Evolutionary conservation across 2,329 filamentous ascomycete species (phyloP).

Genomic region (Neofusicoccum sp.): DNA sequence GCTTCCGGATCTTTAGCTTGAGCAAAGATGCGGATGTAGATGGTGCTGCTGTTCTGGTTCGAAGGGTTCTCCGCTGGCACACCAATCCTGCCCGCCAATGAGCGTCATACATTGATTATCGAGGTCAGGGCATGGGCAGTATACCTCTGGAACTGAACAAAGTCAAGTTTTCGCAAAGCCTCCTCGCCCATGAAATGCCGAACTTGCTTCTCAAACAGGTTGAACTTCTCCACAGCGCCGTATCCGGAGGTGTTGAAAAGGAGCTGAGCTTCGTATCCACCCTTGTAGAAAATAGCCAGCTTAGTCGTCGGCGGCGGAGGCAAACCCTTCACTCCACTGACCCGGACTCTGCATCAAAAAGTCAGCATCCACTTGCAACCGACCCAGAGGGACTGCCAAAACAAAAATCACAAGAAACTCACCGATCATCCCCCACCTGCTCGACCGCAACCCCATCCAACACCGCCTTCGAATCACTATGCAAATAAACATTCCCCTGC

Average conservation of each 20-base stretch:
- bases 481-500: conserved; percentile 49
- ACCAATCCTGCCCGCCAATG: neutral
- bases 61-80: conserved; percentile 32
- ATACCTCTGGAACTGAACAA: conserved; percentile 21
- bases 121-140: no score
- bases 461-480: conserved; percentile 49
- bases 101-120: no score
- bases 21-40: conserved; percentile 37
- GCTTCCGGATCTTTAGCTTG: conserved; percentile 29
- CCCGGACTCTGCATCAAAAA: conserved; percentile 27
- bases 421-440: conserved; percentile 34
- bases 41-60: conserved; percentile 35
- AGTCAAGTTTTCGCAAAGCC: neutral
- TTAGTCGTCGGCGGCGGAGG: conserved; percentile 47
- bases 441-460: conserved; percentile 39
- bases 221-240: neutral
- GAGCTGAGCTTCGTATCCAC: conserved; percentile 45
- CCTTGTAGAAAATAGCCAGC: conserved; percentile 42
- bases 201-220: conserved; percentile 21
- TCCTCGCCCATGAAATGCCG: conserved; percentile 16
- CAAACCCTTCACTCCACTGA: conserved; percentile 43
- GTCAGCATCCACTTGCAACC: conserved; percentile 11
- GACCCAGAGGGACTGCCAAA: neutral
- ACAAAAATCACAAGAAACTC: neutral
- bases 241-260: conserved; percentile 36